Base-by-base conservation (phyloP, 2,329 filamentous ascomycete species). In the Neonectria punicea region DNA sequence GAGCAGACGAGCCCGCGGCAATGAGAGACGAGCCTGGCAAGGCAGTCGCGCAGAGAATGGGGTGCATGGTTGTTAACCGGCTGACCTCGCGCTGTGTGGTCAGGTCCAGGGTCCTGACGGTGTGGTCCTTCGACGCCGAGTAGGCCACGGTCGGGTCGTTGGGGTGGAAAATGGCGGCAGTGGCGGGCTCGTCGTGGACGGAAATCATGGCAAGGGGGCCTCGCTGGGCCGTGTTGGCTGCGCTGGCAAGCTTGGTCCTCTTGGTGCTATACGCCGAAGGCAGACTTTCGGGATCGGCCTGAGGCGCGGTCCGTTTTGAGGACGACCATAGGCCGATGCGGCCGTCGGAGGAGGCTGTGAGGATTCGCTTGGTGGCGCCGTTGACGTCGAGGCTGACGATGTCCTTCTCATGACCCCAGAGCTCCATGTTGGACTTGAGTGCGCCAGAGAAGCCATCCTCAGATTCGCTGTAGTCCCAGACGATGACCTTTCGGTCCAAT, bases 121-220 rank as follows among this genome's bases (percentile, higher is more conserved):
- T 92, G 84, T 97, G 94, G 82, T 99, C 97, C 82, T 93, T 92
- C 18, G 94, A 97, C 22, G 90, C 89, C 1, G 93, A 95, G 84
- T 99, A 98, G 51, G 92, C 95, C 44, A 98, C 93, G 14, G 93
- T 97, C 11, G 90, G 81, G 80, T 98, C 95, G 58, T 89, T 86
- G 5, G 91, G 91, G 80, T 97, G 93, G 83, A 99, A 98, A 53
- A 93, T 86, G 41, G 91, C 92, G 58, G 91, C 92, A 1, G 92
- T 93, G 49, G 94, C 93, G 49, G 92, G 87, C 11, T 89, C 86
- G 61, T 88, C 87, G 85, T 98, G 91, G 58, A 89, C 87, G 16
- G 87, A 82, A 63, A 97, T 86, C 58, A 97, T 84, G 44, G 90
- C 85, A 7, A 98, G 84, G 5, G 95, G 90, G 1, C 96, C 96